Evolutionary conservation across 257 asterid genomes (phyloP).

Genomic region (Gardenia jasminoides): DNA sequence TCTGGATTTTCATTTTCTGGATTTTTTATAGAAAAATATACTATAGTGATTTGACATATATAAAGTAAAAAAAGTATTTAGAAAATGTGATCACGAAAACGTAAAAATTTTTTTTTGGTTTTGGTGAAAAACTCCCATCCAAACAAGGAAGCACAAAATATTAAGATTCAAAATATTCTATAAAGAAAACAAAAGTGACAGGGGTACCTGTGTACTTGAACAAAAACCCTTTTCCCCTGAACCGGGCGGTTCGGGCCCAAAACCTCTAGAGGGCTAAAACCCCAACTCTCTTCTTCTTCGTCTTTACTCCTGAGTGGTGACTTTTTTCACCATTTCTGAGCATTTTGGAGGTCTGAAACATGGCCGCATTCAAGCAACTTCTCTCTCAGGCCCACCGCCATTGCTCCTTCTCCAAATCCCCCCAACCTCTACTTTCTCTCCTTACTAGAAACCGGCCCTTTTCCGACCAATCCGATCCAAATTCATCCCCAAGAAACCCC

Average conservation of each 20-base stretch:
- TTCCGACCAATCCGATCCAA: slow-evolving; percentile 22
- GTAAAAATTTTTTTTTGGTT: too few species aligned
- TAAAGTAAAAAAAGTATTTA: too few species aligned
- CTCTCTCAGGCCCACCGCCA: slow-evolving; percentile 49
- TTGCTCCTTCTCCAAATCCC: slow-evolving; percentile 31
- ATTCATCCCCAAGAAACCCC: slow-evolving; percentile 35
- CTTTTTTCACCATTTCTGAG: not conserved
- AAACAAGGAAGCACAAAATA: too few species aligned
- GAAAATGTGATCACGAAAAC: too few species aligned
- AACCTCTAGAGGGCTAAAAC: slow-evolving; percentile 3
- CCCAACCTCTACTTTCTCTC: slow-evolving; percentile 31
- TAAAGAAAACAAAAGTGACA: not conserved
- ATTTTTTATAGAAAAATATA: too few species aligned
- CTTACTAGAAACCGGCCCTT: slow-evolving; percentile 31
- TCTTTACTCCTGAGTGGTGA: not conserved
- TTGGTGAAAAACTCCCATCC: too few species aligned
- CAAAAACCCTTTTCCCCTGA: not conserved
- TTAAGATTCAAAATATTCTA: not conserved
- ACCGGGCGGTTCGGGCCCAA: not conserved
- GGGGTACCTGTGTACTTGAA: slow-evolving; percentile 1
- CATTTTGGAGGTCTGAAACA: slow-evolving; percentile 19
- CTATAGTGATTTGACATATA: too few species aligned
- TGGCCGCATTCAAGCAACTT: slow-evolving; percentile 62
- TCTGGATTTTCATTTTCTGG: too few species aligned
- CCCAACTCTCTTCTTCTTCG: not conserved